These are phyloP conservation scores for Epicoccum nigrum DNA, from an alignment of 2,329 filamentous ascomycete species.

Conservation along the genomic window DNA sequence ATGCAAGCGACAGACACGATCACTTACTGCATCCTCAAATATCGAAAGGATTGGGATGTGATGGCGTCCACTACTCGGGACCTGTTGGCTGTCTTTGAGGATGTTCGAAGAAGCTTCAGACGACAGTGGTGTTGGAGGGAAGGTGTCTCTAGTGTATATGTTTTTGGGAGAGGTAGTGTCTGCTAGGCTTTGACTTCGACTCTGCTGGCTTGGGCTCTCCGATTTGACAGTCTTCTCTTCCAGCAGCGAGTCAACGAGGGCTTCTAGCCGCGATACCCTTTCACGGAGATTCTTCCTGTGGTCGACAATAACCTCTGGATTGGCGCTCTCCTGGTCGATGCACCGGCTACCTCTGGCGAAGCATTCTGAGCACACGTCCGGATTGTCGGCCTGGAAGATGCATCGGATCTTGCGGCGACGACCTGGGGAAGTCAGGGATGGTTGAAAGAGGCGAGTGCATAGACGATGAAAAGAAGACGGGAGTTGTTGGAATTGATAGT, in stretches of 20 bases:
- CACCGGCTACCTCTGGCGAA: conserved; percentile 53
- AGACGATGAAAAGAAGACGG: neutral
- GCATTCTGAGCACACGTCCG: conserved; percentile 54
- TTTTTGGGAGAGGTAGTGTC: conserved; percentile 38
- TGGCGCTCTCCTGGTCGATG: conserved; percentile 53
- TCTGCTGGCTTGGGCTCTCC: conserved; percentile 28
- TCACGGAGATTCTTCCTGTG: conserved; percentile 53
- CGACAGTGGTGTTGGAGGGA: conserved; percentile 43
- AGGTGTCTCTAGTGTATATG: conserved; percentile 31
- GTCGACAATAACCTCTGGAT: conserved; percentile 49
- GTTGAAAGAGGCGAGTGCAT: neutral
- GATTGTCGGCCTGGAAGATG: conserved; percentile 50
- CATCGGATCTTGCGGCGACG: conserved; percentile 59
- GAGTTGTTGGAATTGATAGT: conserved; percentile 8
- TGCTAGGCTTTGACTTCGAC: conserved; percentile 20
- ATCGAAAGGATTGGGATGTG: conserved; percentile 48
- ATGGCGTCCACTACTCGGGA: conserved; percentile 35
- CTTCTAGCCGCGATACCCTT: conserved; percentile 50
- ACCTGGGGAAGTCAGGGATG: conserved; percentile 45
- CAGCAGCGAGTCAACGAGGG: conserved; percentile 48
- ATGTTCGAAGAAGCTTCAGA: conserved; percentile 37
- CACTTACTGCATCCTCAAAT: conserved; percentile 48
- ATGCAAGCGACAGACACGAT: neutral
- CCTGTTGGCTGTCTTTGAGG: conserved; percentile 30
- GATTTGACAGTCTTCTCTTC: conserved; percentile 44